Evolutionary conservation across 345 rosid genomes (phyloP), one percentile per base, ranked within the genome.

Genomic region (Euphorbia peplus): DNA sequence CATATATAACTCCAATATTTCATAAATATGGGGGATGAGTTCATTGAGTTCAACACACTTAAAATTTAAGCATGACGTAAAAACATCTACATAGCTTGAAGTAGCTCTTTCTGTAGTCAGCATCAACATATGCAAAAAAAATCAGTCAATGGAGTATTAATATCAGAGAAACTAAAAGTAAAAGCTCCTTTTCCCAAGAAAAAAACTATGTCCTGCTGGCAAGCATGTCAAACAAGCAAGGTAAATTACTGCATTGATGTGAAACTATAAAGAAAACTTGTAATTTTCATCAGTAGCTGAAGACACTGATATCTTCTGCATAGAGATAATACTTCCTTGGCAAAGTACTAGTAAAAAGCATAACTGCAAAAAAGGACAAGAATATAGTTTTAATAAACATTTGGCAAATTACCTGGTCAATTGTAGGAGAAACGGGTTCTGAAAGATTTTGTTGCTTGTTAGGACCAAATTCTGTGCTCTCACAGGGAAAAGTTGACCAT

Each of bases 391-490:
- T 52, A 30, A 56, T 4, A 46, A 3, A 28, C 54, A 61, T 22
- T 4, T 37, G 32, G 63, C 15, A 47, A 35, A 69, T 81, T n/a
- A 92, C 98, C 90, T 88, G 92, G 55, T 79, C 84, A 72, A 79
- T 64, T 32, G 88, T 83, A 64, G 98, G 98, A 37, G 77, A 75
- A 52, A 79, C 67, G 42, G 96, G 93, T 68, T 88, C 90, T 46
- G 76, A 5, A 48, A 81, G 75, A 19, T 79, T 72, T 63, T 80
- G 79, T 69, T 76, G 76, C 79, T 78, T 81, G 70, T 73, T 73
- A 14, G 72, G 76, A 73, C 69, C 71, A 32, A 69, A 60, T 62
- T 78, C 77, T 60, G 39, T 67, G 53, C 57, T 76, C 74, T 82
- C 86, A 79, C 61, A 63, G 9, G 79, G 76, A 78, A 84, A 77